Evolutionary conservation across 371 early-diverging fungal species (phyloP).

Genomic region (Mortierella sp.): DNA sequence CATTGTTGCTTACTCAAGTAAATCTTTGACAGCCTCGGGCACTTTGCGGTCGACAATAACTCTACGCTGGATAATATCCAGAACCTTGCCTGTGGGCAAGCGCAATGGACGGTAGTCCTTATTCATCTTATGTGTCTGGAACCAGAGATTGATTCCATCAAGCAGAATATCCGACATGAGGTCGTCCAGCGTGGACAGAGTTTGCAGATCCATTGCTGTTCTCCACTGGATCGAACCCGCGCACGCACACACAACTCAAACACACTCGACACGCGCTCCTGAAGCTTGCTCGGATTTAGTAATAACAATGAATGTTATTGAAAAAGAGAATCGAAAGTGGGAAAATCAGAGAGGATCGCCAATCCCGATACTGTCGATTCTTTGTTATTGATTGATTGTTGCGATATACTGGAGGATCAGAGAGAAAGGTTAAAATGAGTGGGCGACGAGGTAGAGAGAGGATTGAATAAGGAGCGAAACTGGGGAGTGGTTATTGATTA

Average conservation of each 20-base stretch:
- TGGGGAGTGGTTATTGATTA: too few species aligned
- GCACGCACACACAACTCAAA: not conserved
- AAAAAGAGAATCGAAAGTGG: not conserved
- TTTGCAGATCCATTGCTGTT: slow-evolving; percentile 60
- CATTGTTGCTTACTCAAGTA: slow-evolving; percentile 57
- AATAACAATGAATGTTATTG: not conserved
- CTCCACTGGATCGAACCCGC: not conserved
- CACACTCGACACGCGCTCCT: slow-evolving; percentile 2
- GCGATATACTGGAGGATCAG: not conserved
- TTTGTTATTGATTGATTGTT: not conserved
- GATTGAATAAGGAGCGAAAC: not conserved
- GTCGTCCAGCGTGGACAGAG: slow-evolving; percentile 79
- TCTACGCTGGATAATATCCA: slow-evolving; percentile 66
- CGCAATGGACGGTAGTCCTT: slow-evolving; percentile 53
- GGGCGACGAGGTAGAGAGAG: not conserved
- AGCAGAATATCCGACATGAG: slow-evolving; percentile 76
- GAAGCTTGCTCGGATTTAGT: not conserved
- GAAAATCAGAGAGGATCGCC: not conserved
- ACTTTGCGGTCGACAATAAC: slow-evolving; percentile 60
- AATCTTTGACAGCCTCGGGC: slow-evolving; percentile 62
- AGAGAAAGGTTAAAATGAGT: not conserved
- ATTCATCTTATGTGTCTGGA: slow-evolving; percentile 74
- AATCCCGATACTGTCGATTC: not conserved
- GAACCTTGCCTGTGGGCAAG: slow-evolving; percentile 33
- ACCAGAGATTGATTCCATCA: slow-evolving; percentile 76